These are phyloP conservation scores for Trichoderma endophyticum DNA, from an alignment of 2,329 filamentous ascomycete species.

Conservation along the genomic window DNA sequence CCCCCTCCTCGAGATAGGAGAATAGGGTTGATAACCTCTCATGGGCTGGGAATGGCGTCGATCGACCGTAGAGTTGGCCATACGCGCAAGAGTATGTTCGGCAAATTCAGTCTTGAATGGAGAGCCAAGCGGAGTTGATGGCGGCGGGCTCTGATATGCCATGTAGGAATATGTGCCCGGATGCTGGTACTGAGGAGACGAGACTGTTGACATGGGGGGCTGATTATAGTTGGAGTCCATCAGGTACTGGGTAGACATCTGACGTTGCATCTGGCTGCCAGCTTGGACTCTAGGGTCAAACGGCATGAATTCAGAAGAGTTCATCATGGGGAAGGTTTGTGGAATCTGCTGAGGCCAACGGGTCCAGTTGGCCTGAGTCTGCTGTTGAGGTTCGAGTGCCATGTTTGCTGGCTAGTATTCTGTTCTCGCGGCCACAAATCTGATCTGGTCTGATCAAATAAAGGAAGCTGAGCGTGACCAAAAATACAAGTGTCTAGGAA, in stretches of 20 bases:
- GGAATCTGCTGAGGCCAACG: slow-evolving; percentile 52
- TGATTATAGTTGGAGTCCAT: slow-evolving; percentile 44
- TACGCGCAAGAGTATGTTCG: slow-evolving; percentile 28
- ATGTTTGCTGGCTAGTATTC: slow-evolving; percentile 30
- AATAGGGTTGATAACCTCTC: slow-evolving; percentile 34
- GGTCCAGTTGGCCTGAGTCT: slow-evolving; percentile 49
- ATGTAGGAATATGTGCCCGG: slow-evolving; percentile 44
- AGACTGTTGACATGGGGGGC: slow-evolving; percentile 41
- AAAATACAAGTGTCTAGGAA: neutral
- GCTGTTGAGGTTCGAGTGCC: slow-evolving; percentile 47
- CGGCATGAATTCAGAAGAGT: slow-evolving; percentile 43
- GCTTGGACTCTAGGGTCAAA: slow-evolving; percentile 46
- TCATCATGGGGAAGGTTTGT: slow-evolving; percentile 49
- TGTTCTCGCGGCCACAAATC: neutral
- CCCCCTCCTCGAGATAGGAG: slow-evolving; percentile 33
- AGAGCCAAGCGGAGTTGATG: slow-evolving; percentile 33
- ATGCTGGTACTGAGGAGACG: slow-evolving; percentile 42
- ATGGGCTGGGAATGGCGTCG: slow-evolving; percentile 28
- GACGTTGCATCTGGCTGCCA: slow-evolving; percentile 41
- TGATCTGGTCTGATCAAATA: neutral
- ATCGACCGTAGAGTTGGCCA: slow-evolving; percentile 25
- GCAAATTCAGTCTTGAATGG: slow-evolving; percentile 35
- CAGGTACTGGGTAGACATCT: slow-evolving; percentile 48
- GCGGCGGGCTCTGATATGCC: slow-evolving; percentile 39
- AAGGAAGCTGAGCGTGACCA: neutral